phyloP scores from a whole-genome alignment of 1,139 yeast genomes.

The Wickerhamomyces sp. region DNA sequence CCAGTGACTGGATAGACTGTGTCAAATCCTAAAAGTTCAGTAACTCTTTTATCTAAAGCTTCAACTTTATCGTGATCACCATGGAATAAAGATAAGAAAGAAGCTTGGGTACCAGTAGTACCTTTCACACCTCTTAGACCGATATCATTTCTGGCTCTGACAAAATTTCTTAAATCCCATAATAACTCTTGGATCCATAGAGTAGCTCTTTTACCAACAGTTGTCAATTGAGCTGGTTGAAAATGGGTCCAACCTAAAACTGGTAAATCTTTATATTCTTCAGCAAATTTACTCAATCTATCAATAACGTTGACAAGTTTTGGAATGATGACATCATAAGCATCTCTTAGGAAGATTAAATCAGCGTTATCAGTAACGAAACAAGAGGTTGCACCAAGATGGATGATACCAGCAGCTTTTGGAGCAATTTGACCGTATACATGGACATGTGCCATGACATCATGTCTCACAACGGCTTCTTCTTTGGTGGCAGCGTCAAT shows the following conservation, averaged over 20 bases:
- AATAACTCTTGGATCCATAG: slow-evolving; percentile 96
- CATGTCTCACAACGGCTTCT: slow-evolving; percentile 98
- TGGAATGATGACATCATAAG: slow-evolving; percentile 88
- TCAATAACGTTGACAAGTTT: slow-evolving; percentile 94
- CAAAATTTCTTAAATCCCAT: slow-evolving; percentile 96
- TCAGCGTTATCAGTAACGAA: slow-evolving; percentile 98
- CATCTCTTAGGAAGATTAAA: slow-evolving; percentile 91
- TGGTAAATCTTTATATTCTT: slow-evolving; percentile 90
- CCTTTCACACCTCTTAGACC: slow-evolving; percentile 99
- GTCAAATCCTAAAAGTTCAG: slow-evolving; percentile 88
- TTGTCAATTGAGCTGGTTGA: slow-evolving; percentile 98
- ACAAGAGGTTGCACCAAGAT: slow-evolving; percentile 97
- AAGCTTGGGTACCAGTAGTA: slow-evolving; percentile 98
- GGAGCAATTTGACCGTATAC: slow-evolving; percentile 92
- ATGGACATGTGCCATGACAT: slow-evolving; percentile 99
- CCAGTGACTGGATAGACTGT: slow-evolving; percentile 97
- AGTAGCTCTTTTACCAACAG: slow-evolving; percentile 97
- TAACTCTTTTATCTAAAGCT: slow-evolving; percentile 84
- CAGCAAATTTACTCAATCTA: slow-evolving; percentile 82
- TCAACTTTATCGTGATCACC: slow-evolving; percentile 98
- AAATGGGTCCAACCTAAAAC: slow-evolving; percentile 99
- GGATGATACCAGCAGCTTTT: slow-evolving; percentile 95
- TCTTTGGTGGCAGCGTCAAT: slow-evolving; percentile 84
- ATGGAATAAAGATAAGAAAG: slow-evolving; percentile 89
- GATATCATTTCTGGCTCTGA: slow-evolving; percentile 92